Conservation (phyloP, 345 rosid species). For the Garcia nutans region DNA sequence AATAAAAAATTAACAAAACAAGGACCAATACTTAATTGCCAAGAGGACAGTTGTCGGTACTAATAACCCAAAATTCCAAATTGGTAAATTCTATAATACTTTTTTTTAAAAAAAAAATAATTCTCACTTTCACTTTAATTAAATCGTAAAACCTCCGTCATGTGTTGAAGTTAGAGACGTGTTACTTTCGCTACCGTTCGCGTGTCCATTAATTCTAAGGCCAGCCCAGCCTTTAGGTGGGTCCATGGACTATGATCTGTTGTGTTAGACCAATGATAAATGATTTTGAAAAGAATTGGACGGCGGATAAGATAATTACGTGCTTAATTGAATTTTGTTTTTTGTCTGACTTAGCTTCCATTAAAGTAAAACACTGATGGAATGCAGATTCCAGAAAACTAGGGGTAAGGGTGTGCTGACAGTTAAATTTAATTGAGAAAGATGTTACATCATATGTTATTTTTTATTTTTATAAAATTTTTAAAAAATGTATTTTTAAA, state of each 20-base stretch:
- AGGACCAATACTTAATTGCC: background rate
- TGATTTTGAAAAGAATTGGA: background rate
- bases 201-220: background rate
- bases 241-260: background rate
- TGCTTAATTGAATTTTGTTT: background rate
- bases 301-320: slow-evolving; percentile 10
- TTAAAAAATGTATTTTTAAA: too few relatives aligned
- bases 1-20: background rate
- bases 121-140: too few relatives aligned
- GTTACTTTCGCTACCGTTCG: background rate
- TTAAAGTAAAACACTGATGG: background rate
- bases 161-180: background rate
- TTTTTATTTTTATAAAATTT: too few relatives aligned
- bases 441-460: too few relatives aligned
- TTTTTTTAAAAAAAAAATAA: too few relatives aligned
- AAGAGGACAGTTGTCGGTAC: background rate
- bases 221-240: background rate
- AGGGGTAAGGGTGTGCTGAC: too few relatives aligned
- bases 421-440: too few relatives aligned
- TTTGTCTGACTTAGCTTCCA: slow-evolving; percentile 9
- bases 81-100: background rate
- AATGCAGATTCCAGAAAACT: too few relatives aligned
- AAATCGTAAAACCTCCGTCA: background rate
- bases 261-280: background rate
- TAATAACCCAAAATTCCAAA: background rate